Conservation (phyloP, 2,329 filamentous ascomycete species). For the Fusarium agapanthi region DNA sequence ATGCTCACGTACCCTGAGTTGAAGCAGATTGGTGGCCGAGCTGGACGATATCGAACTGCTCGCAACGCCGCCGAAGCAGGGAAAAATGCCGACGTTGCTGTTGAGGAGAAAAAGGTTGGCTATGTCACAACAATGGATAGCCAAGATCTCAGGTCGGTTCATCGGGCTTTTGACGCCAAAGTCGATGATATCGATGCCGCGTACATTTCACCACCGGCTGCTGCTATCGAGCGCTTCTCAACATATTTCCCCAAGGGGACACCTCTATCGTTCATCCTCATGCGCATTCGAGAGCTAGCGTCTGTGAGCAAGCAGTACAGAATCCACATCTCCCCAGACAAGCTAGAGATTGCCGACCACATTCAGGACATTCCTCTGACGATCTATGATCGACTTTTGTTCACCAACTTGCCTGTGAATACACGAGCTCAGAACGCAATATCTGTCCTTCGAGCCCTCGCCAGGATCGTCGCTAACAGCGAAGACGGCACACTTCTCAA, state of each 20-base stretch:
- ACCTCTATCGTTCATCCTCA: constrained; percentile 83
- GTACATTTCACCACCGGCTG: constrained; percentile 76
- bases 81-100: neutral
- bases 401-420: constrained; percentile 75
- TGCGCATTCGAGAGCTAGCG: constrained; percentile 76
- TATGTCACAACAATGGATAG: constrained; percentile 81
- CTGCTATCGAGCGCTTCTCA: constrained; percentile 78
- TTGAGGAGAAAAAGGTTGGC: constrained; percentile 62
- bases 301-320: constrained; percentile 72
- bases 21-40: constrained; percentile 94
- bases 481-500: constrained; percentile 74
- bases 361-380: constrained; percentile 78
- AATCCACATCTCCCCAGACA: constrained; percentile 66
- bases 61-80: constrained; percentile 38
- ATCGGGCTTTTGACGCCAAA: constrained; percentile 68
- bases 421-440: constrained; percentile 59
- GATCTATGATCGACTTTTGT: constrained; percentile 77
- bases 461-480: constrained; percentile 74
- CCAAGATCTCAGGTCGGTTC: constrained; percentile 71
- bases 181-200: constrained; percentile 74
- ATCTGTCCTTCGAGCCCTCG: constrained; percentile 69
- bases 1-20: constrained; percentile 77
- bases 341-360: constrained; percentile 73
- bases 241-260: constrained; percentile 83
- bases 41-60: constrained; percentile 83